These are phyloP conservation scores for Chalara sp. DNA, from an alignment of 2,329 filamentous ascomycete species.

Conservation along the genomic window DNA sequence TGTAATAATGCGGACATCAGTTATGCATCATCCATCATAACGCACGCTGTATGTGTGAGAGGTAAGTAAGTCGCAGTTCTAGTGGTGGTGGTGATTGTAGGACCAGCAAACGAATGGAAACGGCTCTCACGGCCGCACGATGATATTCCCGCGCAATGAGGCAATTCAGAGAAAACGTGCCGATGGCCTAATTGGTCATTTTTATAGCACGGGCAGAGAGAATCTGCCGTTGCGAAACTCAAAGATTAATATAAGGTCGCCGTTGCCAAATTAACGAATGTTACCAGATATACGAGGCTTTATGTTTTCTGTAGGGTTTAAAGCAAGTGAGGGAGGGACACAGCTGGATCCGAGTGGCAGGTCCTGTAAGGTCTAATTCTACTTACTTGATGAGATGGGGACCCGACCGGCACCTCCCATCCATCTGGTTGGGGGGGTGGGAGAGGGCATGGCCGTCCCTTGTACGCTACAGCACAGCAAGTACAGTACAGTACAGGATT, in stretches of 20 bases:
- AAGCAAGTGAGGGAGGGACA: not conserved
- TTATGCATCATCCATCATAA: not conserved
- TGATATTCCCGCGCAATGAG: constrained; percentile 11
- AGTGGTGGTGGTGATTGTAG: not conserved
- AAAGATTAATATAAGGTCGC: too few species aligned
- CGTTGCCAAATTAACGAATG: not conserved
- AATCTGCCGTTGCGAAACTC: too few species aligned
- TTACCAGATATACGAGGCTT: not conserved
- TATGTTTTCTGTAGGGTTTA: not conserved
- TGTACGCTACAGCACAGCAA: too few species aligned
- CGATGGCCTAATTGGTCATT: not conserved
- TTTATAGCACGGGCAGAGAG: too few species aligned
- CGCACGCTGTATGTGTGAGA: not conserved
- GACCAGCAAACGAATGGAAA: not conserved
- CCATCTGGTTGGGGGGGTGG: too few species aligned
- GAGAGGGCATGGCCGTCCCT: too few species aligned
- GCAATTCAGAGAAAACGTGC: constrained; percentile 12
- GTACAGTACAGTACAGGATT: too few species aligned
- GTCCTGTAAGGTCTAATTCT: too few species aligned
- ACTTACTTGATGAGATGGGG: too few species aligned
- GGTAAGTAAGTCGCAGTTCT: not conserved
- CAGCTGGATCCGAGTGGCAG: not conserved
- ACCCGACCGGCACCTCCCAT: too few species aligned
- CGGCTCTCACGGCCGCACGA: not conserved
- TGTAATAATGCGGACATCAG: not conserved